These are phyloP conservation scores for Plasmodium vivax DNA, from an alignment of 169 alveolate species.

Conservation along the genomic window DNA sequence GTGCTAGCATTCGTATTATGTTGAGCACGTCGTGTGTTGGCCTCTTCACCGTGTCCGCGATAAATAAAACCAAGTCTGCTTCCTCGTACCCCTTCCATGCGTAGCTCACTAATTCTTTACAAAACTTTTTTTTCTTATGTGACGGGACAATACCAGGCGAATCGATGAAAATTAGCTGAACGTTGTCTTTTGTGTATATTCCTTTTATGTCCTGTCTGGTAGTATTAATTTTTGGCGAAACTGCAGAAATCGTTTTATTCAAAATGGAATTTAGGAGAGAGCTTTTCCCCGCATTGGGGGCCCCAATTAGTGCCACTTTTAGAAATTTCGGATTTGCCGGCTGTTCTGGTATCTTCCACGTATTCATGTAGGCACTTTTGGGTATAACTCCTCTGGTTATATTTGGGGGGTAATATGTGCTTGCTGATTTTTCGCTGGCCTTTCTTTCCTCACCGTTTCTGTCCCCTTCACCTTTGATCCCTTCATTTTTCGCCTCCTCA, in stretches of 20 bases:
- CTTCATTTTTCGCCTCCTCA: conserved; percentile 9
- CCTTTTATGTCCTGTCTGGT: conserved; percentile 86
- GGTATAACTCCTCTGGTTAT: conserved; percentile 75
- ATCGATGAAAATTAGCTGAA: conserved; percentile 87
- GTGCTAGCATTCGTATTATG: conserved; percentile 82
- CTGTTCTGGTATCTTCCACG: conserved; percentile 81
- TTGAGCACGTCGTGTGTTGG: conserved; percentile 84
- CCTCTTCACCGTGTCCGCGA: conserved; percentile 88
- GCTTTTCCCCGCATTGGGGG: conserved; percentile 91
- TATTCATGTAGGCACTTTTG: conserved; percentile 73
- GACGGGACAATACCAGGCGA: conserved; percentile 90
- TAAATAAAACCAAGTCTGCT: conserved; percentile 87
- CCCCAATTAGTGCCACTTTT: conserved; percentile 86
- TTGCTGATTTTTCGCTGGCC: conserved; percentile 19
- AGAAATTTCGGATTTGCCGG: conserved; percentile 78
- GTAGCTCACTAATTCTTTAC: conserved; percentile 85
- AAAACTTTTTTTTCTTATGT: conserved; percentile 84
- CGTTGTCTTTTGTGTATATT: conserved; percentile 80
- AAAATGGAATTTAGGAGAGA: conserved; percentile 87
- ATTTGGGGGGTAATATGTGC: conserved; percentile 65
- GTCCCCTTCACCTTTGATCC: neutral
- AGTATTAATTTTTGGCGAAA: conserved; percentile 91
- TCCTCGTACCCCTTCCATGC: conserved; percentile 91
- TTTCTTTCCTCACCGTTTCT: conserved; percentile 19
- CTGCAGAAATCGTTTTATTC: conserved; percentile 86